Percentiles rank a stretch among this genome's conserved stretches.
Evolutionary conservation across 306 rosid species (phyloP).

Genomic region (Gillenia trifoliata): DNA sequence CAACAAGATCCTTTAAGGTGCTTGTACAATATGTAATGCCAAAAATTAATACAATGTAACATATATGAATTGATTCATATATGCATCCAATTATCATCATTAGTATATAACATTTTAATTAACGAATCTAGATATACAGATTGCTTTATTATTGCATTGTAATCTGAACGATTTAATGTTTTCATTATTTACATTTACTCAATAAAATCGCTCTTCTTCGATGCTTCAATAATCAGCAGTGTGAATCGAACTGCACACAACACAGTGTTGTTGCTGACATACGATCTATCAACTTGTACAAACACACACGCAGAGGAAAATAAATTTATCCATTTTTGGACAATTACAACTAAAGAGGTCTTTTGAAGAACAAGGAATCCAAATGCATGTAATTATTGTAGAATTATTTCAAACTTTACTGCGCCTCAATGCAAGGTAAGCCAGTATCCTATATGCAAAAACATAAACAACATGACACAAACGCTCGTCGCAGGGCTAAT

Average conservation of each 20-base stretch:
- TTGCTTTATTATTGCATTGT: background rate
- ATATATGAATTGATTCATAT: no score
- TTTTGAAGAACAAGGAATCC: background rate
- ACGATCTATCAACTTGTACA: background rate
- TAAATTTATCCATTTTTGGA: background rate
- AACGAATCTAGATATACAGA: background rate
- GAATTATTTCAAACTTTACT: constrained; percentile 35
- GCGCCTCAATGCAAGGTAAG: constrained; percentile 73
- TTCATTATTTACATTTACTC: background rate
- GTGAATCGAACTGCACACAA: background rate
- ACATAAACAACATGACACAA: constrained; percentile 59
- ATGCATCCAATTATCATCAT: background rate
- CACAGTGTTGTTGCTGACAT: background rate
- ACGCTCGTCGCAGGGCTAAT: constrained; percentile 51
- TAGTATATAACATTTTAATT: background rate
- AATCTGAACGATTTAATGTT: background rate
- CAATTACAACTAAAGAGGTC: background rate
- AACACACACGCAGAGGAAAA: background rate
- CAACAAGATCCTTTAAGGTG: background rate
- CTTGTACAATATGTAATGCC: background rate
- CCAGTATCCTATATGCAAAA: constrained; percentile 75
- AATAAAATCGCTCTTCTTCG: background rate
- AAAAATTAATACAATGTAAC: background rate
- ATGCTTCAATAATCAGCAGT: background rate
- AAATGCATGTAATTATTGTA: background rate